These are phyloP conservation scores for Microdochium bolleyi DNA, from an alignment of 2,329 filamentous ascomycete species.

Conservation along the genomic window DNA sequence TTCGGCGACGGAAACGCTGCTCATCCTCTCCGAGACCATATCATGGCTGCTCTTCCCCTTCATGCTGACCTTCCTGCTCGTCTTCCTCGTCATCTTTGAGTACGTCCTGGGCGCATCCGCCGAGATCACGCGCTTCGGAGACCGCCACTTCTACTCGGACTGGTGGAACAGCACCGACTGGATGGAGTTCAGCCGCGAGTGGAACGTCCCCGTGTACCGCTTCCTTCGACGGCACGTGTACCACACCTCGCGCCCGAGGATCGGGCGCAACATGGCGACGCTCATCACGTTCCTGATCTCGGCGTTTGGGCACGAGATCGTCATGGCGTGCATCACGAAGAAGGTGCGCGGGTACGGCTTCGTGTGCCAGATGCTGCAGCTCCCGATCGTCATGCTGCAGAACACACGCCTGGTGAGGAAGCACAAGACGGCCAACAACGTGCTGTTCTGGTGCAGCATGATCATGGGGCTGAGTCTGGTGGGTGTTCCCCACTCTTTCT, in stretches of 20 bases:
- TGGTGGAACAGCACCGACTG: constrained; percentile 77
- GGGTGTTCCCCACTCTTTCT: constrained; percentile 21
- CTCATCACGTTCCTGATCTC: constrained; percentile 87
- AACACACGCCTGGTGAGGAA: constrained; percentile 68
- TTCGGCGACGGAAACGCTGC: constrained; percentile 54
- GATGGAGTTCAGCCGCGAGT: constrained; percentile 93
- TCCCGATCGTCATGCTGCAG: constrained; percentile 91
- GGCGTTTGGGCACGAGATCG: constrained; percentile 83
- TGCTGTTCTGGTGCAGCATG: constrained; percentile 89
- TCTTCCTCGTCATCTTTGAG: constrained; percentile 98
- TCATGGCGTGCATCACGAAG: constrained; percentile 97
- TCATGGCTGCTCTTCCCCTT: constrained; percentile 92
- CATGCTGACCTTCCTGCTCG: constrained; percentile 89
- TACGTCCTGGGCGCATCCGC: constrained; percentile 92
- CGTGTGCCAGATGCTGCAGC: constrained; percentile 89
- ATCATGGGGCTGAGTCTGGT: constrained; percentile 77
- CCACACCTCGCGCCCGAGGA: constrained; percentile 66
- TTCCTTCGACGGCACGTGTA: constrained; percentile 95
- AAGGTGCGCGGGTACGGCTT: constrained; percentile 94
- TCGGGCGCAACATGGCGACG: constrained; percentile 72
- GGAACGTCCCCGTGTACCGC: constrained; percentile 96
- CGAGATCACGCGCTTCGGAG: constrained; percentile 87
- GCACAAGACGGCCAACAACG: constrained; percentile 74
- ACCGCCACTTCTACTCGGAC: constrained; percentile 84
- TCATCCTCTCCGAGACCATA: constrained; percentile 84